These are phyloP conservation scores for Ophiosphaerella narmari DNA, from an alignment of 2,329 filamentous ascomycete genomes.

Conservation along the genomic window DNA sequence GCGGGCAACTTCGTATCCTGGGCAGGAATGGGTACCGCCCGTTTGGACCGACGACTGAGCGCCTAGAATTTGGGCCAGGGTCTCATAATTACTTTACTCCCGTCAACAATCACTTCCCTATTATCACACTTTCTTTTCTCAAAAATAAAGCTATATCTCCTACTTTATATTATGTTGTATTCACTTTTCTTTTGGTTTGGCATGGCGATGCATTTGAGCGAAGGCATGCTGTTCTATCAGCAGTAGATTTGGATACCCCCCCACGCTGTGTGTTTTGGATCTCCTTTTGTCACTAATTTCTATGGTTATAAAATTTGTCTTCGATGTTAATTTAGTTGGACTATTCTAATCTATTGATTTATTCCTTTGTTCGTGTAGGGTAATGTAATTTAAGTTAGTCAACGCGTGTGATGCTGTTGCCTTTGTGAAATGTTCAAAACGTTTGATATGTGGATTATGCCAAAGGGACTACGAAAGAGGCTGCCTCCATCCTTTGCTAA, in stretches of 20 bases:
- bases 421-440: no score
- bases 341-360: no score
- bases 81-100: neutral
- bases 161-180: neutral
- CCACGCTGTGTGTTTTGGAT: neutral
- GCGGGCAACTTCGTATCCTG: conserved; percentile 71
- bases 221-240: conserved; percentile 2
- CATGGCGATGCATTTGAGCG: conserved; percentile 11
- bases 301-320: neutral
- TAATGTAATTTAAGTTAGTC: no score
- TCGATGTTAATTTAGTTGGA: no score
- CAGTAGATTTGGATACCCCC: conserved; percentile 27
- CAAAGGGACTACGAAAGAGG: no score
- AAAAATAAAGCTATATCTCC: neutral
- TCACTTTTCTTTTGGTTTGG: neutral
- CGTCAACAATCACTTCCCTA: neutral
- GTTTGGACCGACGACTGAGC: conserved; percentile 42
- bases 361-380: no score
- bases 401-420: no score
- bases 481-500: no score
- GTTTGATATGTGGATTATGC: no score
- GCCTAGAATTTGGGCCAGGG: no score
- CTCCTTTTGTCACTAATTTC: neutral
- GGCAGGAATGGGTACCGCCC: conserved; percentile 69
- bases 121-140: neutral